Base-by-base conservation (phyloP, 1,284 basidiomycete genomes). In the Ganoderma leucocontextum region DNA sequence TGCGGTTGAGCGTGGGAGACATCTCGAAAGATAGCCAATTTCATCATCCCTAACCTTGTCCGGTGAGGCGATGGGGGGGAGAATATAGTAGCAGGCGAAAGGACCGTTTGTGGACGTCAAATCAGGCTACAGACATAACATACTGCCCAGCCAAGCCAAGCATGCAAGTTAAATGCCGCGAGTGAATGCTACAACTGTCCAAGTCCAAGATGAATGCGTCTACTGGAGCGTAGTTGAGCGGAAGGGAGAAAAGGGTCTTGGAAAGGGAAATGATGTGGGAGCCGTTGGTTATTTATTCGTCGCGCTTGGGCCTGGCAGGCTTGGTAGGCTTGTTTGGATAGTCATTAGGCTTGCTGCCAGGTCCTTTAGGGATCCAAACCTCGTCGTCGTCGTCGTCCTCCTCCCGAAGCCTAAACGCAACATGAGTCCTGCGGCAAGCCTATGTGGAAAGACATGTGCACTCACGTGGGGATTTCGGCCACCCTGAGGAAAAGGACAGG, bases 1-100 rank as follows among this genome's bases (percentile, higher is more conserved):
- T 58, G 55, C 12, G 55, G 55, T 58, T 2, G 55, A 58, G 35
- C 38, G 55, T 58, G 55, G 52, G 52, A 58, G 55, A n/a, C 55
- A 36, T 36, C 15, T 38, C 4, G n/a, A 38, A 35, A n/a, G 55
- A 57, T 57, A 36, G 55, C 35, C 35, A 57, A 36, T 57, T 10
- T 12, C 17, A 17, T 10, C 29, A 9, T 12, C 55, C 5, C 17
- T 19, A 55, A 19, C 53, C 29, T 35, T 58, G 55, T 22, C 25
- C 29, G 7, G 15, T 19, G 33, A 19, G 13, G 10, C 33, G 52
- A 55, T 17, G 25, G 17, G 52, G 13, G 29, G 33, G 8, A 0
- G 29, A 19, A 55, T 33, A 19, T 19, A 15, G 17, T 9, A 35
- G 52, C 25, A 55, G 33, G 10, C 12, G 22, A 6, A 55, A 33